phyloP scores from a whole-genome alignment of 192 early-diverging fungal genomes.

The Coemansia guatemalensis region DNA sequence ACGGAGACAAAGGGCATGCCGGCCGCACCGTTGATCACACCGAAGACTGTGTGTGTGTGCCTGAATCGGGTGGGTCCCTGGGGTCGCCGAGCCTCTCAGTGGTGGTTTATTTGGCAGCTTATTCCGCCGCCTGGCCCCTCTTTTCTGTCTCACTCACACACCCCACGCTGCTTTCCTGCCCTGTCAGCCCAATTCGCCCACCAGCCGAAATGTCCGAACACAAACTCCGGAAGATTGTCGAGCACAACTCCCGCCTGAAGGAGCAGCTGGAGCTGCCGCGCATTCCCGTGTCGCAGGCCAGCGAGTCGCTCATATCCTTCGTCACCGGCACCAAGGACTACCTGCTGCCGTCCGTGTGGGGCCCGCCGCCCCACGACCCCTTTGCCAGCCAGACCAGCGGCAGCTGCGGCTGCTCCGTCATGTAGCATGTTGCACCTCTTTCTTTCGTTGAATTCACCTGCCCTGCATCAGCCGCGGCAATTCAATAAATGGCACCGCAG shows the following conservation, averaged over 20 bases:
- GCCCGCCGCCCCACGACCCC: conserved; percentile 60
- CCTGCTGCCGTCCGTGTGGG: conserved; percentile 62
- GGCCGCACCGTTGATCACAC: background rate
- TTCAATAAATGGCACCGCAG: background rate
- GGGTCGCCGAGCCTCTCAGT: background rate
- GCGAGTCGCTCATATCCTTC: conserved; percentile 59
- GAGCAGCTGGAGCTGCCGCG: conserved; percentile 78
- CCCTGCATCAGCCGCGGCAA: background rate
- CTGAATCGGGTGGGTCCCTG: background rate
- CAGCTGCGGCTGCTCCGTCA: conserved; percentile 53
- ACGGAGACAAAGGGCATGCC: background rate
- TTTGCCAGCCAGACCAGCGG: conserved; percentile 59
- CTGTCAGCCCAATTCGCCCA: background rate
- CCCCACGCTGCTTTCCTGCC: background rate
- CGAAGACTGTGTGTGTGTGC: background rate
- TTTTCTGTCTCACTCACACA: background rate
- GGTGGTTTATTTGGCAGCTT: background rate
- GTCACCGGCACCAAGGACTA: conserved; percentile 62
- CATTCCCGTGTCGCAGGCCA: conserved; percentile 73
- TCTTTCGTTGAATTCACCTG: background rate
- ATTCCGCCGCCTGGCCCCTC: too few relatives aligned
- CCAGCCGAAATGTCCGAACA: conserved; percentile 53
- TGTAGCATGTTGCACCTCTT: conserved; percentile 24
- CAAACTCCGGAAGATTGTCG: conserved; percentile 69
- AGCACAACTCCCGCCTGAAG: conserved; percentile 70